Evolutionary conservation across 129 eudicot genomes (phyloP), one percentile per base, ranked within the genome.

Genomic region (Lactuca saligna): DNA sequence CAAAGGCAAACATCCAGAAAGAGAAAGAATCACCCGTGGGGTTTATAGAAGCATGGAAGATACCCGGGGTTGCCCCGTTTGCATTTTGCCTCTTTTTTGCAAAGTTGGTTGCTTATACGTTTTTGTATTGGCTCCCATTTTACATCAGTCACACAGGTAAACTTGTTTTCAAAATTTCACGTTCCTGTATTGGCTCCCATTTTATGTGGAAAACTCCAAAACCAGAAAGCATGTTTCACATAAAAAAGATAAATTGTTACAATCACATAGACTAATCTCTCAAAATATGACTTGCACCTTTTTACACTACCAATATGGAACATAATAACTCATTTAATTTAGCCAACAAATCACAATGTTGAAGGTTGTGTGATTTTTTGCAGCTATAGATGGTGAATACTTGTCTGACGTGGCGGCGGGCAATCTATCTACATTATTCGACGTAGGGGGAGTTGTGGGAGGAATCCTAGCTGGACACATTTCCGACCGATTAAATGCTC

Each of bases 81-180:
- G 95, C 99, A 1, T 79, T 89, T 34, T 93, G 97, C 73, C 96
- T 93, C 66, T 93, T 93, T 87, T 93, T 93, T 20, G 86, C 97
- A 0, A 93, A 93, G 72, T 75, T 93, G 87, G 99, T 93, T 69
- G 99, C 97, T 12, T 93, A 93, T 53, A 93, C 99, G 16, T 93
- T 93, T 65, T 69, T 93, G 62, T 93, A 93, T 66, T 89, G 99
- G 99, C 99, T 93, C 13, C 99, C 99, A 0, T 93, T 93, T 74
- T 93, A 93, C 85, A 85, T 93, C 62, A 89, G 97, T 63, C 87
- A 89, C 75, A 85, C 99, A 73, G 99, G 99, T 93, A 81, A 38
- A 41, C 15, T 17, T 65, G 32, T 17, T 39, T 20, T 54, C 46
- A 31, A 33, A 20, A 14, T 65, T 39, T 65, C 5, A 65, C 34